A percentile compares a stretch with the other conserved stretches of the same genome.
phyloP scores from a whole-genome alignment of 139 green algal species.

The Nannochloris sp. region DNA sequence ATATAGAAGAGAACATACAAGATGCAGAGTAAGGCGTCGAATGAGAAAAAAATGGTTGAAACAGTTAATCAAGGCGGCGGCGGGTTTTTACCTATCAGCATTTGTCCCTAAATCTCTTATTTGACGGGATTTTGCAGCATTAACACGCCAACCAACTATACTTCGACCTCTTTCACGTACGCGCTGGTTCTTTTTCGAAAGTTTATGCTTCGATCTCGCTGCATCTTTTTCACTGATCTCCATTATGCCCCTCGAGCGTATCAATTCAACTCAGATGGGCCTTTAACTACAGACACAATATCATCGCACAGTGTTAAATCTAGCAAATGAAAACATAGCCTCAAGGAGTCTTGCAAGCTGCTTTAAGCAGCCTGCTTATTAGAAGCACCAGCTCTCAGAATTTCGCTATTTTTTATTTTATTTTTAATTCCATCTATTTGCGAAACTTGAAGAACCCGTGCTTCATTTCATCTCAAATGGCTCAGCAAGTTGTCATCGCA shows the following conservation, averaged over 20 bases:
- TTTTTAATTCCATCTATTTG: too few species aligned
- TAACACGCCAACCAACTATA: neutral
- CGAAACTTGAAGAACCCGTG: too few species aligned
- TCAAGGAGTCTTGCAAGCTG: too few species aligned
- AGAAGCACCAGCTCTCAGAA: too few species aligned
- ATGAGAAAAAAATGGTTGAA: neutral
- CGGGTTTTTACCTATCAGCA: neutral
- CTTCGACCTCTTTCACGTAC: neutral
- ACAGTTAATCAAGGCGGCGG: neutral
- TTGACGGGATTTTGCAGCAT: neutral
- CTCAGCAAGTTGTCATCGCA: constrained; percentile 62
- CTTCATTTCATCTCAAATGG: too few species aligned
- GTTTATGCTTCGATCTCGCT: constrained; percentile 11
- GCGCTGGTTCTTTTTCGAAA: constrained; percentile 6
- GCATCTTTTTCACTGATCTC: constrained; percentile 26
- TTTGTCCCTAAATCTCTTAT: neutral
- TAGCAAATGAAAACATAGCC: too few species aligned
- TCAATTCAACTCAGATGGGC: too few species aligned
- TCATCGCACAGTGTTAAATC: too few species aligned
- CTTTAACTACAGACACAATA: too few species aligned
- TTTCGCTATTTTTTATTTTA: too few species aligned
- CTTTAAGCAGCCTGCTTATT: too few species aligned
- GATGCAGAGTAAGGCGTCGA: neutral
- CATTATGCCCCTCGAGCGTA: too few species aligned
- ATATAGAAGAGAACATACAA: neutral